Conservation (phyloP, 768 basidiomycete species). For the Leccinum broughii region DNA sequence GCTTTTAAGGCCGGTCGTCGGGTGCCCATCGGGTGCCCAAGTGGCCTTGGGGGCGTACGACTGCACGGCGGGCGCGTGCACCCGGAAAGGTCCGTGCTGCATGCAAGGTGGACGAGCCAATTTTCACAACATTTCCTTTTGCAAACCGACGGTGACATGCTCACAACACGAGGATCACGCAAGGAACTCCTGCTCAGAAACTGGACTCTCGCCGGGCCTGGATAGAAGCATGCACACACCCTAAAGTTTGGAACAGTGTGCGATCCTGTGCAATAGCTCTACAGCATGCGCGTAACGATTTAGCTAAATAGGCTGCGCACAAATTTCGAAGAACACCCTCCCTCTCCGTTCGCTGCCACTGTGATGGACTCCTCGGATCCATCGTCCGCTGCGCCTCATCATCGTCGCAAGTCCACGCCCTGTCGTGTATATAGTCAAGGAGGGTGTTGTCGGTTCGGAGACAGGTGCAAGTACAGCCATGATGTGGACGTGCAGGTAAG, state of each 20-base stretch:
- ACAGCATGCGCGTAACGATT: neutral
- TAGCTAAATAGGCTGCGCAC: conserved; percentile 3
- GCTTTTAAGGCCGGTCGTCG: no score
- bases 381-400: neutral
- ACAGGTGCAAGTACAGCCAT: conserved; percentile 28
- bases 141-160: no score
- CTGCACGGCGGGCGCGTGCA: no score
- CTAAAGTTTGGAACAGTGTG: neutral
- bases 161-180: neutral
- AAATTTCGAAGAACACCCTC: neutral
- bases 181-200: neutral
- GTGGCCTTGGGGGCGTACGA: no score
- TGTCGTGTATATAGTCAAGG: conserved; percentile 29
- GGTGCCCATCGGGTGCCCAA: no score
- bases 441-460: conserved; percentile 26
- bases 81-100: neutral
- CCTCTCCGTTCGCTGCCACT: neutral
- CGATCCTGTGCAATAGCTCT: neutral
- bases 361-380: conserved; percentile 10
- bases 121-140: neutral
- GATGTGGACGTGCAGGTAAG: conserved; percentile 11
- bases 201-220: neutral
- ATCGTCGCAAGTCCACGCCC: conserved; percentile 8
- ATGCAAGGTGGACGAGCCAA: neutral
- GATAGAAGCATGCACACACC: neutral